Conservation (phyloP, 805 yeast genomes). For the Metschnikowia santaceciliae region DNA sequence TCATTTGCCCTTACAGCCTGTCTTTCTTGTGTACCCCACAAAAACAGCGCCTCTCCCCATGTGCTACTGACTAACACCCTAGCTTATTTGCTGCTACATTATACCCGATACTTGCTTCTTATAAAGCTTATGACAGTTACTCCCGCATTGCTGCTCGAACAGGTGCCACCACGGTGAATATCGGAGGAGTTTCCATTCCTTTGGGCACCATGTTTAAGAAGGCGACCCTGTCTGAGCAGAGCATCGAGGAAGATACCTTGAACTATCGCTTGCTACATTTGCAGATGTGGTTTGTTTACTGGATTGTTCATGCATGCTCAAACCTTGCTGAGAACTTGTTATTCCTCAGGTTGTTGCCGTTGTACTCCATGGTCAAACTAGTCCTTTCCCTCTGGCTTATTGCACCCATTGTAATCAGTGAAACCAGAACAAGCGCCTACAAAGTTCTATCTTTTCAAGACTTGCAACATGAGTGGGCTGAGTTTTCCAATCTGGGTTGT, state of each 20-base stretch:
- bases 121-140: slow-evolving; percentile 48
- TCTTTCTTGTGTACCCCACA: slow-evolving; percentile 4
- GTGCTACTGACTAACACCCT: slow-evolving; percentile 7
- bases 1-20: neutral
- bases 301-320: slow-evolving; percentile 57
- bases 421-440: slow-evolving; percentile 18
- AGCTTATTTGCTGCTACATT: slow-evolving; percentile 37
- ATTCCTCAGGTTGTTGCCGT: slow-evolving; percentile 34
- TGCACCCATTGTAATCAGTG: slow-evolving; percentile 48
- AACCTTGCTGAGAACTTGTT: slow-evolving; percentile 39
- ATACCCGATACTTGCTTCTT: slow-evolving; percentile 61
- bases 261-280: slow-evolving; percentile 24
- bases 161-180: slow-evolving; percentile 30
- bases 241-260: slow-evolving; percentile 16
- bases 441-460: slow-evolving; percentile 14
- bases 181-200: slow-evolving; percentile 40
- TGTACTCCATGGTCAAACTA: slow-evolving; percentile 47
- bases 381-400: slow-evolving; percentile 45
- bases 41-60: neutral
- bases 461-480: slow-evolving; percentile 23
- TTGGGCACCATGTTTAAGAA: slow-evolving; percentile 29
- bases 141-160: slow-evolving; percentile 26
- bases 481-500: slow-evolving; percentile 29
- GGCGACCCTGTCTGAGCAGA: slow-evolving; percentile 19
- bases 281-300: slow-evolving; percentile 48